These are phyloP conservation scores for Combretum micranthum DNA, from an alignment of 345 rosid species.

Conservation along the genomic window DNA sequence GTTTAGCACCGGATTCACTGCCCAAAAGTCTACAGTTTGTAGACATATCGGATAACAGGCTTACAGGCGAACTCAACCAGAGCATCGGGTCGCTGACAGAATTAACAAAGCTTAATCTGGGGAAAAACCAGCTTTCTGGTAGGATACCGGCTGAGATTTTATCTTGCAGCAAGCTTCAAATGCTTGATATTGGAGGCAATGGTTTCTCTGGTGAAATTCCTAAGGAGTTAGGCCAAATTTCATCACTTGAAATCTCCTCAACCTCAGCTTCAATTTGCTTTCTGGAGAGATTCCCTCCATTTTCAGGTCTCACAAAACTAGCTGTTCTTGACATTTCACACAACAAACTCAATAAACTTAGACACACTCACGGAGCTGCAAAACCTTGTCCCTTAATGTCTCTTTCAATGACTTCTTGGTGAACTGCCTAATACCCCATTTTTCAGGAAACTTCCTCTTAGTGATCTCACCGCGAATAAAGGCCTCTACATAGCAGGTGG, in stretches of 20 bases:
- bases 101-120: conserved; percentile 70
- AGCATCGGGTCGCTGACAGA: conserved; percentile 61
- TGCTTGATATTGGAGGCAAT: conserved; percentile 69
- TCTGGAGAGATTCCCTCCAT: conserved; percentile 60
- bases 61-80: conserved; percentile 48
- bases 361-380: conserved; percentile 55
- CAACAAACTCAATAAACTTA: conserved; percentile 49
- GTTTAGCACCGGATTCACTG: conserved; percentile 54
- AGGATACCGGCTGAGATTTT: conserved; percentile 60
- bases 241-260: conserved; percentile 78
- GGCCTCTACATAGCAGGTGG: conserved; percentile 50
- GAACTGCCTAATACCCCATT: conserved; percentile 76
- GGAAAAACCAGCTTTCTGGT: conserved; percentile 61
- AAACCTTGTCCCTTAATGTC: conserved; percentile 88
- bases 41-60: conserved; percentile 69
- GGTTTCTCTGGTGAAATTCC: conserved; percentile 75
- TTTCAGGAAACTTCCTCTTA: conserved; percentile 67
- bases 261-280: conserved; percentile 74
- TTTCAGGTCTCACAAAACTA: conserved; percentile 66
- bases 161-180: conserved; percentile 63
- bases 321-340: conserved; percentile 77
- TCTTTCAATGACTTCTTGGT: conserved; percentile 86
- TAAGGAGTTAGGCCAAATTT: conserved; percentile 58
- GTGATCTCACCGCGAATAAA: conserved; percentile 60
- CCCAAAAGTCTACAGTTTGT: conserved; percentile 58